Base-by-base conservation (phyloP, 164 flowering plant species). In the Tinospora cordifolia region DNA sequence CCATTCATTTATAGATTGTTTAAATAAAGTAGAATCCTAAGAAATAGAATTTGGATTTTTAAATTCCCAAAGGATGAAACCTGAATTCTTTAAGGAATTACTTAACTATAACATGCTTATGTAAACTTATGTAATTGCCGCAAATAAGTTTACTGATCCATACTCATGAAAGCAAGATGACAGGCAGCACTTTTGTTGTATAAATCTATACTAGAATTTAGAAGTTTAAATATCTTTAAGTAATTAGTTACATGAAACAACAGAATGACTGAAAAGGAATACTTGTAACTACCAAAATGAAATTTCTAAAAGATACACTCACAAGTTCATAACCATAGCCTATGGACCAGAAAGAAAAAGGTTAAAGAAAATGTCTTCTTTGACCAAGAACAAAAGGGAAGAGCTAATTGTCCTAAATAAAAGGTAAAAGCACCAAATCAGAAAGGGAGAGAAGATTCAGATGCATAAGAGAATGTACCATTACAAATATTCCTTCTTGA, bases 401-500 rank as follows among this genome's bases (percentile, higher is more conserved):
- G 22, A 49, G 36, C 34, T n/a, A 71, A 6, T 12, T 22, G 62
- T 44, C 30, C 44, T 30, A 66, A 13, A 51, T 67, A 57, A 57
- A 15, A 71, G 21, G 21, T 14, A 6, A 54, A 65, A 38, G 25
- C 17, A 11, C 38, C 22, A 71, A 63, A 27, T 49, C 30, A 69
- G 21, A 27, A 22, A 3, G 34, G 8, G n/a, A 46, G n/a, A 10
- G 62, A 14, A 25, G 30, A 15, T 8, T 6, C 22, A 49, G 7
- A 9, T 69, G 69, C 17, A 73, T 26, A 62, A 30, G 26, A 46
- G 67, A 71, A 74, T 26, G 46, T 89, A 93, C 97, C 97, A 91
- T 94, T 38, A 91, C 91, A 84, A 91, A 94, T 14, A 94, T 94
- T 59, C 98, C 97, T 80, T 94, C 98, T 27, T 75, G 79, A 39